Evolutionary conservation across 2,329 filamentous ascomycete genomes (phyloP).

Genomic region (Sporothrix curviconia): DNA sequence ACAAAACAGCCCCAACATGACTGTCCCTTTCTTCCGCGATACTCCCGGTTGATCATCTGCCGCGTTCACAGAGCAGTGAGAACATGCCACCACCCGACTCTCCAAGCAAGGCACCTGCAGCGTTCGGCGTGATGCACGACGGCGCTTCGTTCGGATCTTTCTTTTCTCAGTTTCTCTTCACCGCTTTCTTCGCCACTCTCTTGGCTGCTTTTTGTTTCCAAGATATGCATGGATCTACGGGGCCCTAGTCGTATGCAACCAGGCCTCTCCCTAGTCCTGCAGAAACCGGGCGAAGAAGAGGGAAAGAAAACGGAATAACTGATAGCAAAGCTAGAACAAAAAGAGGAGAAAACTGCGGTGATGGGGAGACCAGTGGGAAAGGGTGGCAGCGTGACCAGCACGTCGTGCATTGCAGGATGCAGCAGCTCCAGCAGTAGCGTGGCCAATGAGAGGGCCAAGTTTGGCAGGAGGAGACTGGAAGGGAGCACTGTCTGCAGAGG

Average conservation of each 20-base stretch:
- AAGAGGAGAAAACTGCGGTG: not conserved
- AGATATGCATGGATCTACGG: not conserved
- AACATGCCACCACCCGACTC: not conserved
- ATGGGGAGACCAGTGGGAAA: not conserved
- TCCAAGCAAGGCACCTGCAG: not conserved
- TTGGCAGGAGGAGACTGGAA: too few species aligned
- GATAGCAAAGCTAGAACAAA: not conserved
- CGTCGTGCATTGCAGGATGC: not conserved
- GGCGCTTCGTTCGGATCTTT: not conserved
- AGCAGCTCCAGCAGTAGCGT: constrained; percentile 2
- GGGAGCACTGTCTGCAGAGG: too few species aligned
- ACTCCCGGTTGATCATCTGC: constrained; percentile 12
- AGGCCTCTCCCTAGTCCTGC: not conserved
- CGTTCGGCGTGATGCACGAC: too few species aligned
- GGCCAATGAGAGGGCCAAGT: not conserved
- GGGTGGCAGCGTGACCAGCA: not conserved
- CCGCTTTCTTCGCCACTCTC: not conserved
- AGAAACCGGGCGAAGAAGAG: not conserved
- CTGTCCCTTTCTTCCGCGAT: too few species aligned
- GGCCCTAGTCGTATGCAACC: not conserved
- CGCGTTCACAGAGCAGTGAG: not conserved
- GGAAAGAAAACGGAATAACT: not conserved
- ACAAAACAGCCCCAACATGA: too few species aligned
- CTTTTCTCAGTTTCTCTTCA: not conserved
- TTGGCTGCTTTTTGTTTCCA: not conserved